Base-by-base conservation (phyloP, 2,329 filamentous ascomycete genomes). In the Chaetomium strumarium region DNA sequence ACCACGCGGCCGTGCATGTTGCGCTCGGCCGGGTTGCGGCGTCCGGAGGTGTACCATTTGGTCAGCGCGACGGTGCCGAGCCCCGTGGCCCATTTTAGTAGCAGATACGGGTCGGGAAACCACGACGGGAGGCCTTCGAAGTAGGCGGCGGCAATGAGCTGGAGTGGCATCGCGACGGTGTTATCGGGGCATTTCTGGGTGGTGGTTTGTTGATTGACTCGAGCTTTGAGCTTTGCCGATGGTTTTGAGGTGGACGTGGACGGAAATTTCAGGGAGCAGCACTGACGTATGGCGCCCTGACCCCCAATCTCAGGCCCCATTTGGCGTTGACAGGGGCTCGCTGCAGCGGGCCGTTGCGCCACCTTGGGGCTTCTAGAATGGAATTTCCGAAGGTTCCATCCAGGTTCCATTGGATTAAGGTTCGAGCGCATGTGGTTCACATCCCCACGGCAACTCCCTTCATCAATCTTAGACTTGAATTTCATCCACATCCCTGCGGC, bases 1-100 rank as follows among this genome's bases (percentile, higher is more conserved):
- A 96, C 79, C 45, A 99, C 90, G 66, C 95, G 95, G 44, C 90
- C 90, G 69, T 96, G 90, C 84, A 99, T 90, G 51, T 86, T 78
- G 54, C 89, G 80, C 66, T 96, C 90, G 24, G 88, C 80, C 39
- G 70, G 72, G 69, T 93, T 96, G 60, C 70, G 73, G 12, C 84
- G 80, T 60, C 93, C 95, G 58, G 82, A 81, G 63, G 85, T 87
- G 73, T 86, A 96, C 64, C 76, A 75, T 75, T 96, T 97, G 44
- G 78, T 63, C 30, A 77, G 55, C 44, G 67, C 66, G 29, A 81
- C 60, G 38, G 70, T 58, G 6, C 67, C 65, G n/a, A 72, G 40
- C 39, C 70, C 58, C 17, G 67, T 63, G 38, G 64, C 61, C 16
- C 66, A 60, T 61, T 75, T 72, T 62, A 72, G 59, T 42, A 80